Base-by-base conservation (phyloP, 495 filamentous ascomycete genomes). In the Schizothecium vesticola region DNA sequence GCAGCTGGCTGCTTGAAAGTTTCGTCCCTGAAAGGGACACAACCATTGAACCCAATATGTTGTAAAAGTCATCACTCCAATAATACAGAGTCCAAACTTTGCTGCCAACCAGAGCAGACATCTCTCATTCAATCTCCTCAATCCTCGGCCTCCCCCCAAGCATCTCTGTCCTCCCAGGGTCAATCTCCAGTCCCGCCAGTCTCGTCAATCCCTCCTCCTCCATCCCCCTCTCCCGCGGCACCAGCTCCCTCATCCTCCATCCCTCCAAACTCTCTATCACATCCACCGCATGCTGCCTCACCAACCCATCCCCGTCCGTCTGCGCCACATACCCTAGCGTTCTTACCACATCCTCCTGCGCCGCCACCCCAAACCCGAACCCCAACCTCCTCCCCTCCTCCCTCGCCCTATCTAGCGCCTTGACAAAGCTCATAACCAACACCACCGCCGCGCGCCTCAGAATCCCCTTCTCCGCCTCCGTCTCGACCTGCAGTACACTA, bases 211-310 rank as follows among this genome's bases (percentile, higher is more conserved):
- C 72, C 67, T 56, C 22, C 19, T 21, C 51, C 10, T 25, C 22
- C 11, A 25, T 29, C 67, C 31, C 73, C 58, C 67, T 60, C 29
- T 67, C 69, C 1, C 65, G 29, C 51, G 81, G 72, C 63, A 86
- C 51, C 63, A 88, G 69, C 31, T 77, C 71, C 24, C 78, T 87
- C 77, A 91, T 80, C 69, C 86, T 81, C 90, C 89, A 92, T 23
- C 85, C 87, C 75, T 91, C 86, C 69, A 96, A 69, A 59, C 86
- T 90, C 78, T 93, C 91, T 59, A 89, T 76, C 64, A 94, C 85
- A 65, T 86, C 88, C 24, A 81, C 81, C 24, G 91, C 85, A 81
- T 96, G 91, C 61, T 89, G 86, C 67, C 85, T 85, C 13, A 93
- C 91, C 72, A 95, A 80, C 10, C 82, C 85, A 76, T 97, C 93